Evolutionary conservation across 2,329 filamentous ascomycete genomes (phyloP).

Genomic region (Xylaria sp.): DNA sequence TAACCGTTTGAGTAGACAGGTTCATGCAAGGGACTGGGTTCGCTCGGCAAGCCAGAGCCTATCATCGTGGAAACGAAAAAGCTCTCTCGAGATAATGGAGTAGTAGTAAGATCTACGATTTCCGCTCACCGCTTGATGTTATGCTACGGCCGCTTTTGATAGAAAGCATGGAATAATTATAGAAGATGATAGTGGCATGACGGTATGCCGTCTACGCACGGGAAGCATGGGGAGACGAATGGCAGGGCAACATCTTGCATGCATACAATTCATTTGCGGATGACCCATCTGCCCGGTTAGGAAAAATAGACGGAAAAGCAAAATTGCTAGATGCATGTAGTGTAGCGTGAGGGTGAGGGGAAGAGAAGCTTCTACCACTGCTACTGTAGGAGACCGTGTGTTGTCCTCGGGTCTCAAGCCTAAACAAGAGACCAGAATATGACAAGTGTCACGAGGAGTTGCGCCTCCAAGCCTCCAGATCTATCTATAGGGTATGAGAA

Average conservation of each 20-base stretch:
- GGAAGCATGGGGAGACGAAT: not conserved
- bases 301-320: constrained; percentile 9
- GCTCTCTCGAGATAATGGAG: not conserved
- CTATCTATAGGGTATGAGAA: constrained; percentile 15
- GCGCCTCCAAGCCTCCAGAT: constrained; percentile 7
- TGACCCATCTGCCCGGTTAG: not conserved
- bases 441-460: constrained; percentile 6
- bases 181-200: not conserved
- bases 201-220: not conserved
- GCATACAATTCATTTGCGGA: not conserved
- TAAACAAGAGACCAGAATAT: constrained; percentile 9
- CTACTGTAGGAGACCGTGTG: not conserved
- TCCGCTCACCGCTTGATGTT: constrained; percentile 5
- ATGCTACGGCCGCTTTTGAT: not conserved
- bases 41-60: not conserved
- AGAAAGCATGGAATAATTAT: not conserved
- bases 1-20: not conserved
- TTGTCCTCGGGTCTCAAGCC: not conserved
- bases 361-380: too few species aligned
- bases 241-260: constrained; percentile 18
- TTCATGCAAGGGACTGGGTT: constrained; percentile 11
- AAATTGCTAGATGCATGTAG: constrained; percentile 3
- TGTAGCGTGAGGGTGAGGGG: not conserved
- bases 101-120: constrained; percentile 17
- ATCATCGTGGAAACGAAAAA: constrained; percentile 3